Conservation (phyloP, 1,139 yeast genomes). For the Yarrowia galli region DNA sequence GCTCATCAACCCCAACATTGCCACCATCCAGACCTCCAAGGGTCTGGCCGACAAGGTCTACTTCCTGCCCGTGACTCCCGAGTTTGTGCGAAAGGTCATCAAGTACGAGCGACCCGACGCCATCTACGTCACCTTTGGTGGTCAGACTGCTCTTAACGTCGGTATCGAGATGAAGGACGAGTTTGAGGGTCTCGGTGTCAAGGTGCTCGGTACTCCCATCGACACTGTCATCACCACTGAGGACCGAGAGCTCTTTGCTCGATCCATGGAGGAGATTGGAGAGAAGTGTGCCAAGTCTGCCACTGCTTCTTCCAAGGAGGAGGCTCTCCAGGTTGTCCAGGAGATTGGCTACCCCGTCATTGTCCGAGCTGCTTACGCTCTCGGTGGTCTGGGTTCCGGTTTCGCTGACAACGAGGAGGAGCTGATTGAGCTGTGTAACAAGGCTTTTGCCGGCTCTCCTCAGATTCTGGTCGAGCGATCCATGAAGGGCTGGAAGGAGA, state of each 20-base stretch:
- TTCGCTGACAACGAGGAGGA: slow-evolving; percentile 91
- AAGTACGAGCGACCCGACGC: slow-evolving; percentile 96
- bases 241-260: slow-evolving; percentile 94
- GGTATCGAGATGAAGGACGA: slow-evolving; percentile 97
- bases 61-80: slow-evolving; percentile 95
- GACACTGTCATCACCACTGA: slow-evolving; percentile 96
- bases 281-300: slow-evolving; percentile 95
- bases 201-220: slow-evolving; percentile 95
- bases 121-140: slow-evolving; percentile 96
- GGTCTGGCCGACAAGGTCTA: slow-evolving; percentile 98
- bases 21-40: slow-evolving; percentile 97
- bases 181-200: slow-evolving; percentile 88
- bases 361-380: slow-evolving; percentile 96
- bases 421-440: slow-evolving; percentile 81
- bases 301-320: slow-evolving; percentile 79
- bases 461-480: slow-evolving; percentile 95
- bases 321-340: slow-evolving; percentile 84
- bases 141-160: slow-evolving; percentile 95
- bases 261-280: slow-evolving; percentile 91
- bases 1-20: slow-evolving; percentile 95
- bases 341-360: slow-evolving; percentile 94
- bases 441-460: slow-evolving; percentile 95
- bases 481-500: slow-evolving; percentile 99
- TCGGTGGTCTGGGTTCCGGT: slow-evolving; percentile 98
- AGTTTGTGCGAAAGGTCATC: slow-evolving; percentile 93